Evolutionary conservation across 805 yeast genomes (phyloP).

Genomic region (Millerozyma miso): DNA sequence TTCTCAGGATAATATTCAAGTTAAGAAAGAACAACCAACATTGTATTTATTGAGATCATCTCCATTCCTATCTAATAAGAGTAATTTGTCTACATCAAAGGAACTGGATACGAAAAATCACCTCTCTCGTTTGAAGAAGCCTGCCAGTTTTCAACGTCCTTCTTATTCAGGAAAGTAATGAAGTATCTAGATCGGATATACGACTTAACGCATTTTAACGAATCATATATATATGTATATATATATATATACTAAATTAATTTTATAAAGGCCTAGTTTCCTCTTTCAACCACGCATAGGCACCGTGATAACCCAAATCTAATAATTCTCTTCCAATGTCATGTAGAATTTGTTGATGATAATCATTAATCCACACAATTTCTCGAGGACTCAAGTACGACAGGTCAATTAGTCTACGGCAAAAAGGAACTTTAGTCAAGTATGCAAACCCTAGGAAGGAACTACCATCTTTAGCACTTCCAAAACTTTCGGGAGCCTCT

Average conservation of each 20-base stretch:
- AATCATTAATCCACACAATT: slow-evolving; percentile 37
- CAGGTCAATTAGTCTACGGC: slow-evolving; percentile 31
- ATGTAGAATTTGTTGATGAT: slow-evolving; percentile 26
- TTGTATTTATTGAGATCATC: slow-evolving; percentile 18
- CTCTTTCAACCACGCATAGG: slow-evolving; percentile 65
- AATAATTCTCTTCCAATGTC: slow-evolving; percentile 41
- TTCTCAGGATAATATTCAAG: not conserved
- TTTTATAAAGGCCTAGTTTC: slow-evolving; percentile 47
- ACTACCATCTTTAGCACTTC: slow-evolving; percentile 27
- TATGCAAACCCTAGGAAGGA: slow-evolving; percentile 35
- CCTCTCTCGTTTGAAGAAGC: slow-evolving; percentile 18
- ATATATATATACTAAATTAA: too few relatives aligned
- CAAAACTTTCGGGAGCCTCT: slow-evolving; percentile 35
- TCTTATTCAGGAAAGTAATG: not conserved
- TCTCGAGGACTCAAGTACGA: slow-evolving; percentile 26
- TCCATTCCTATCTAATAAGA: slow-evolving; percentile 29
- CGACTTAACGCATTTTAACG: too few relatives aligned
- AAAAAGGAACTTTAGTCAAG: slow-evolving; percentile 40
- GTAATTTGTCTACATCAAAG: slow-evolving; percentile 2
- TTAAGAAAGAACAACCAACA: slow-evolving; percentile 12
- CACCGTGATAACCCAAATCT: slow-evolving; percentile 51
- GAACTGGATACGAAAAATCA: not conserved
- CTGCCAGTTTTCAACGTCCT: slow-evolving; percentile 29
- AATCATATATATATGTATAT: too few relatives aligned
- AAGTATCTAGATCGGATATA: not conserved